These are phyloP conservation scores for Asterophora lycoperdoides DNA, from an alignment of 768 basidiomycete species.

Conservation along the genomic window DNA sequence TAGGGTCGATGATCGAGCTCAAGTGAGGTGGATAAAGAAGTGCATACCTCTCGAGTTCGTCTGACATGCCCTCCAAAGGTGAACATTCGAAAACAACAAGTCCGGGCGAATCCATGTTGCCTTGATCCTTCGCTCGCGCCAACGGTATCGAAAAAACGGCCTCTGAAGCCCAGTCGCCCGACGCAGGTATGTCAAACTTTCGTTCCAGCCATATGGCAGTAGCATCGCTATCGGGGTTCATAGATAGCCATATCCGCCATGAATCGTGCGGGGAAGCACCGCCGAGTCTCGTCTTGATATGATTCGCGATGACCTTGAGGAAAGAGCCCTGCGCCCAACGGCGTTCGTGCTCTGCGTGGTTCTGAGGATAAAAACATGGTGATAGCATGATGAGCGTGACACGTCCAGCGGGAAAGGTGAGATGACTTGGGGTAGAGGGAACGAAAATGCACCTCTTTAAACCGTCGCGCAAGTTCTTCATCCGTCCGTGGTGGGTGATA, in stretches of 20 bases:
- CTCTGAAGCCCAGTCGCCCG: slow-evolving; percentile 60
- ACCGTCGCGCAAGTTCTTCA: slow-evolving; percentile 58
- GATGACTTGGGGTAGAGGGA: slow-evolving; percentile 13
- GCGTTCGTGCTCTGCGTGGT: slow-evolving; percentile 63
- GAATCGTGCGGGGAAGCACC: slow-evolving; percentile 30
- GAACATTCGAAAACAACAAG: slow-evolving; percentile 75
- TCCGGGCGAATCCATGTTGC: slow-evolving; percentile 47
- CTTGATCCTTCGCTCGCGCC: slow-evolving; percentile 17
- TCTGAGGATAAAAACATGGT: slow-evolving; percentile 38
- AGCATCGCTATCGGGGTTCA: slow-evolving; percentile 66
- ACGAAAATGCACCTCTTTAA: slow-evolving; percentile 56
- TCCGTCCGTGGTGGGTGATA: slow-evolving; percentile 57
- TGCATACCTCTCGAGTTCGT: slow-evolving; percentile 64
- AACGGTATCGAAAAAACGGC: slow-evolving; percentile 59
- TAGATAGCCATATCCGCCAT: slow-evolving; percentile 73
- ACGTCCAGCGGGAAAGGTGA: slow-evolving; percentile 11
- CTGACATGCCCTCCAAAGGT: slow-evolving; percentile 54
- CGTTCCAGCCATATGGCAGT: slow-evolving; percentile 79
- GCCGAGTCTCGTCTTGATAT: slow-evolving; percentile 30
- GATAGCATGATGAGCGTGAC: slow-evolving; percentile 17
- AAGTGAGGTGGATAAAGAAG: not conserved
- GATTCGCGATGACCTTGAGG: slow-evolving; percentile 41
- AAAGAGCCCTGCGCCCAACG: slow-evolving; percentile 78
- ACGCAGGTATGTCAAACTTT: slow-evolving; percentile 67
- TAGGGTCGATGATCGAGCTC: slow-evolving; percentile 5